These are phyloP conservation scores for Calvatia gigantea DNA, from an alignment of 768 basidiomycete species.

Conservation along the genomic window DNA sequence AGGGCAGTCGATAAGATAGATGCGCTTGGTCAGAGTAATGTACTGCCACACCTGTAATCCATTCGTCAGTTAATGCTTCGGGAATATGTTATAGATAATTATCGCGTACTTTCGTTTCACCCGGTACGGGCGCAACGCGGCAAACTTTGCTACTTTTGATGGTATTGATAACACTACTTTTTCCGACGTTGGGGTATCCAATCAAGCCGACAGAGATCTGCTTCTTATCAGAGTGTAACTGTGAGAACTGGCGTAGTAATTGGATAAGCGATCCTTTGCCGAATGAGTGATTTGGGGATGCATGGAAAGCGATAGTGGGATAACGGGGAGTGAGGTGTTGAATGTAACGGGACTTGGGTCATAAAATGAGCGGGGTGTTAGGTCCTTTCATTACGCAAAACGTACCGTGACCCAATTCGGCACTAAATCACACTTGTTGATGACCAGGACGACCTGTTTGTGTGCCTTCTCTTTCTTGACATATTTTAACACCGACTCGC, in stretches of 20 bases:
- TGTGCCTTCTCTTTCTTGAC: constrained; percentile 95
- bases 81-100: constrained; percentile 1
- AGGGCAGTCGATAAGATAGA: constrained; percentile 99
- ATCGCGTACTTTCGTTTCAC: constrained; percentile 81
- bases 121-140: constrained; percentile 92
- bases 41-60: constrained; percentile 91
- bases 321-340: constrained; percentile 92
- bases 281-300: constrained; percentile 98
- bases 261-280: constrained; percentile 98
- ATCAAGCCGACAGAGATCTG: constrained; percentile 98
- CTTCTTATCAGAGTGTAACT: constrained; percentile 97
- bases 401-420: constrained; percentile 98
- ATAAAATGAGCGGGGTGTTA: neutral
- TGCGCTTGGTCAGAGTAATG: constrained; percentile 91
- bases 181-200: constrained; percentile 98
- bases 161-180: constrained; percentile 97
- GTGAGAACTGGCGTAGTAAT: constrained; percentile 92
- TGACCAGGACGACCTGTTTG: constrained; percentile 93
- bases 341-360: constrained; percentile 83
- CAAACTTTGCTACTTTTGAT: constrained; percentile 98
- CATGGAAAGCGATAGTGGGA: constrained; percentile 97
- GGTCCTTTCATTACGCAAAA: constrained; percentile 14
- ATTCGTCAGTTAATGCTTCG: constrained; percentile 19
- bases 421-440: constrained; percentile 98
- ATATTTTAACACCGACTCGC: constrained; percentile 90